A percentile compares a stretch with the other conserved stretches of the same genome.
Evolutionary conservation across 441 rosid genomes (phyloP).

Genomic region (Mallotus japonicus): DNA sequence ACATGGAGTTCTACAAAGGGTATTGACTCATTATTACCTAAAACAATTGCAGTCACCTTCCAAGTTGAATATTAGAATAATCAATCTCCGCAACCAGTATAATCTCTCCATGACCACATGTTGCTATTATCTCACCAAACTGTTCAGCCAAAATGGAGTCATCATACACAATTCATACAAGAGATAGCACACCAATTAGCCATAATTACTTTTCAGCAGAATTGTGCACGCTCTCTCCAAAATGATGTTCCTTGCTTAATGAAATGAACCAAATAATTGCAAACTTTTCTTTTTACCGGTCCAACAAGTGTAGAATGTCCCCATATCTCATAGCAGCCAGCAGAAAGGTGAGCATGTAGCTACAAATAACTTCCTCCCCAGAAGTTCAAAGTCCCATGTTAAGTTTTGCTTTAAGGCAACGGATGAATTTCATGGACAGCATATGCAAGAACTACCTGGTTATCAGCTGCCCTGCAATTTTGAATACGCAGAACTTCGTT

Average conservation of each 20-base stretch:
- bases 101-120: conserved; percentile 21
- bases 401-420: not conserved
- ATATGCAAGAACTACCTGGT: conserved; percentile 23
- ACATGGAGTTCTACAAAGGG: not conserved
- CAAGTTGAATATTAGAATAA: conserved; percentile 8
- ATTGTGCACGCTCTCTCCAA: too few species aligned
- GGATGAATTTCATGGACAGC: too few species aligned
- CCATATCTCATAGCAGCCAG: conserved; percentile 26
- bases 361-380: conserved; percentile 28
- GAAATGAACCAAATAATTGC: not conserved
- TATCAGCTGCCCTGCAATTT: conserved; percentile 33
- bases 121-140: conserved; percentile 29
- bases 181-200: too few species aligned
- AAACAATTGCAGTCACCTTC: conserved; percentile 14
- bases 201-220: too few species aligned
- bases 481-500: not conserved
- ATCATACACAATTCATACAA: too few species aligned
- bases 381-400: not conserved
- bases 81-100: conserved; percentile 28
- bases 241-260: too few species aligned
- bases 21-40: not conserved
- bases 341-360: conserved; percentile 36
- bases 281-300: conserved; percentile 3
- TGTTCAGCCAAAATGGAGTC: conserved; percentile 6
- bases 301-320: conserved; percentile 29